Conservation (phyloP, 805 yeast species). For the Debaryomyces castellii region DNA sequence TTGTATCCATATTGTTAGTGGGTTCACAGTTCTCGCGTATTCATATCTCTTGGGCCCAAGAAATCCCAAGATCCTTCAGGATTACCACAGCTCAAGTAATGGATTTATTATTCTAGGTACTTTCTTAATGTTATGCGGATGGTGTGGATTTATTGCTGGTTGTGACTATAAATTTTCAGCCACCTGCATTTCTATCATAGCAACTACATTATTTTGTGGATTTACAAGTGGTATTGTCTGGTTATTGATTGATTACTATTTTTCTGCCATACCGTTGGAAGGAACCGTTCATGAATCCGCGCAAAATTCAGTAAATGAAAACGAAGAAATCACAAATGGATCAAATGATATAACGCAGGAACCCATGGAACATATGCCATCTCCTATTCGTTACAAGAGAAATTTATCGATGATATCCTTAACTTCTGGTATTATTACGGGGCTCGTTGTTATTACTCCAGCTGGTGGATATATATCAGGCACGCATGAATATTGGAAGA, state of each 20-base stretch:
- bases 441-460: conserved; percentile 43
- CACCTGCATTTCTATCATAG: conserved; percentile 28
- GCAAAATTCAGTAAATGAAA: neutral
- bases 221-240: conserved; percentile 36
- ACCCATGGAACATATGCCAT: conserved; percentile 11
- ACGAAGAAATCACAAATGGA: neutral
- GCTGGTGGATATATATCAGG: conserved; percentile 42
- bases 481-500: conserved; percentile 38
- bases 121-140: conserved; percentile 31
- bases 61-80: conserved; percentile 34
- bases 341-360: conserved; percentile 11
- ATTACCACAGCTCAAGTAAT: conserved; percentile 37
- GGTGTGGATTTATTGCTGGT: conserved; percentile 44
- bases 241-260: conserved; percentile 38
- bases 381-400: conserved; percentile 13
- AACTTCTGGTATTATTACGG: conserved; percentile 40
- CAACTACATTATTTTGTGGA: conserved; percentile 34
- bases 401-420: conserved; percentile 39
- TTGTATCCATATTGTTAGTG: conserved; percentile 44
- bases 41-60: conserved; percentile 44
- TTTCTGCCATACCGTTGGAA: conserved; percentile 39
- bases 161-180: conserved; percentile 41
- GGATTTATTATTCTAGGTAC: conserved; percentile 35
- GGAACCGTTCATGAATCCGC: conserved; percentile 9
- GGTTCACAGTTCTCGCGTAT: conserved; percentile 45